Evolutionary conservation across 2,329 filamentous ascomycete species (phyloP).

Genomic region (Pseudogymnoascus destructans): DNA sequence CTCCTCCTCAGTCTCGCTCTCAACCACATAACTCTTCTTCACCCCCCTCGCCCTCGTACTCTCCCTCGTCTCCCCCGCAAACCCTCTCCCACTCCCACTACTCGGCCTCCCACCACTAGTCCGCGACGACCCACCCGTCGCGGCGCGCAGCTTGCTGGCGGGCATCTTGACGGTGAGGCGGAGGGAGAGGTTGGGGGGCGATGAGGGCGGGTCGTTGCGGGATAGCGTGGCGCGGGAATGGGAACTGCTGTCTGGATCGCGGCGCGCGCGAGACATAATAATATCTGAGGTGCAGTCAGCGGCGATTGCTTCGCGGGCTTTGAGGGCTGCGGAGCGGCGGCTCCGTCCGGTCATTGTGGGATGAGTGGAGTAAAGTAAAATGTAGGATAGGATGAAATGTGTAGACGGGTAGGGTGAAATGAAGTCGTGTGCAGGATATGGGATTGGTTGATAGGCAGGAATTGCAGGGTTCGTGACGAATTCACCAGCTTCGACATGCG

Average conservation of each 20-base stretch:
- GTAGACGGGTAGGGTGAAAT: no score
- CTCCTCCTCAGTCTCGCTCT: slow-evolving; percentile 28
- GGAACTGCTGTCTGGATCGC: not conserved
- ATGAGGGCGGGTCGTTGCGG: slow-evolving; percentile 19
- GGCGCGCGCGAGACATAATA: not conserved
- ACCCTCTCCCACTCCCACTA: slow-evolving; percentile 18
- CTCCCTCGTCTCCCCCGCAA: slow-evolving; percentile 22
- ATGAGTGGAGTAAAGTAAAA: no score
- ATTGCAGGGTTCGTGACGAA: no score
- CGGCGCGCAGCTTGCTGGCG: slow-evolving; percentile 25
- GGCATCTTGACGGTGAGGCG: slow-evolving; percentile 26
- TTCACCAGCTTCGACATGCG: no score
- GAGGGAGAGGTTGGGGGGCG: slow-evolving; percentile 21
- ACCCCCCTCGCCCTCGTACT: slow-evolving; percentile 24
- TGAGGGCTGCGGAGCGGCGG: not conserved
- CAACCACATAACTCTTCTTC: slow-evolving; percentile 32
- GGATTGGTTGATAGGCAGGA: no score
- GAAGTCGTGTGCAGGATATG: no score
- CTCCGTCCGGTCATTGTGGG: not conserved
- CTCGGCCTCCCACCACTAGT: slow-evolving; percentile 11
- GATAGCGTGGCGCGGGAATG: slow-evolving; percentile 19
- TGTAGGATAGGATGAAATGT: no score
- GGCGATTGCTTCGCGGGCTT: not conserved
- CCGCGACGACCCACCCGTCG: slow-evolving; percentile 19
- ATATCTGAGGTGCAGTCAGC: not conserved